These are phyloP conservation scores for Ceriops zippeliana DNA, from an alignment of 345 rosid genomes.

Conservation along the genomic window DNA sequence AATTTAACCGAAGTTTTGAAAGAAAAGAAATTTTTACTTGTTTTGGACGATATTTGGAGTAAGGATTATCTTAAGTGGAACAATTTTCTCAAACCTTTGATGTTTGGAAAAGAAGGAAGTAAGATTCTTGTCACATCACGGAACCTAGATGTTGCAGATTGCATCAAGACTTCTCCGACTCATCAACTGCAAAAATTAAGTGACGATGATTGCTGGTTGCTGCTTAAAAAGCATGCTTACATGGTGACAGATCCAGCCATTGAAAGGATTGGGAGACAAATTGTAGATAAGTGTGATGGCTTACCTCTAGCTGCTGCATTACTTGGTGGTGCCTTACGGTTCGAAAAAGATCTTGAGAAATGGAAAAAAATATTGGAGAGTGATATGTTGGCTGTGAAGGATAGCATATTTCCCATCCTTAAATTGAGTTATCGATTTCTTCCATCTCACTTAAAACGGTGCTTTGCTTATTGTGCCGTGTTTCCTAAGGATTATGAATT, in stretches of 20 bases:
- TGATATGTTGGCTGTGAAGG: neutral
- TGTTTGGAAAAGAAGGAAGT: neutral
- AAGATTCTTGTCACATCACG: constrained; percentile 14
- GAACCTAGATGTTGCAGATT: neutral
- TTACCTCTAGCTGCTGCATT: constrained; percentile 18
- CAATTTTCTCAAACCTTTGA: neutral
- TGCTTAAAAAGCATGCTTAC: constrained; percentile 10
- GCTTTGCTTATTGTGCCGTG: neutral
- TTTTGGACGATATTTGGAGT: constrained; percentile 18
- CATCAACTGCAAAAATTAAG: neutral
- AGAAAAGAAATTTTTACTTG: constrained; percentile 2
- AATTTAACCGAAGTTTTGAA: neutral
- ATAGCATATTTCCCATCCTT: neutral
- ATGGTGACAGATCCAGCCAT: neutral
- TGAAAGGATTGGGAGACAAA: constrained; percentile 7
- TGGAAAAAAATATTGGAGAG: constrained; percentile 15
- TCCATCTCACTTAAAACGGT: neutral
- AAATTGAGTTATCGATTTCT: constrained; percentile 1
- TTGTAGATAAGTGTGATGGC: constrained; percentile 11
- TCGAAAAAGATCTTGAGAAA: neutral
- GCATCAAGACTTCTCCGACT: neutral
- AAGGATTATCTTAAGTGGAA: neutral
- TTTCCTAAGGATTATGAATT: neutral
- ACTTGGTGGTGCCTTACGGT: constrained; percentile 8
- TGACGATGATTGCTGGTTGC: constrained; percentile 10